Conservation (phyloP, 768 basidiomycete genomes). For the Boletus rex-veris region DNA sequence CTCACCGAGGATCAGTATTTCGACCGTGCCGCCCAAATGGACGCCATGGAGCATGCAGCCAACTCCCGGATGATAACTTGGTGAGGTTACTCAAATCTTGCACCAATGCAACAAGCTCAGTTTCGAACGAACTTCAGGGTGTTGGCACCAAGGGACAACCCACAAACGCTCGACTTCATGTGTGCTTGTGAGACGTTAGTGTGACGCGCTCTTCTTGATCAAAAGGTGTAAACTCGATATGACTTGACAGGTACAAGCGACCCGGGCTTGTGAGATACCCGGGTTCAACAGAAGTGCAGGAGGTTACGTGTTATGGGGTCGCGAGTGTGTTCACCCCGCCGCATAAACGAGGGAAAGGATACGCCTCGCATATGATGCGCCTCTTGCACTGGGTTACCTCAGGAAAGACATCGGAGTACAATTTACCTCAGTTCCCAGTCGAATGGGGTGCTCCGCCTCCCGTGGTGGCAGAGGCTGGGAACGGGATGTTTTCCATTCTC, state of each 20-base stretch:
- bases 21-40: constrained; percentile 38
- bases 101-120: background rate
- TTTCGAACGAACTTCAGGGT: constrained; percentile 41
- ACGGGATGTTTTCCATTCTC: constrained; percentile 46
- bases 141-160: constrained; percentile 49
- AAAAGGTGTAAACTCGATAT: background rate
- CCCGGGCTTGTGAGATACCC: constrained; percentile 29
- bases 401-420: constrained; percentile 21
- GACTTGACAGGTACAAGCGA: constrained; percentile 33
- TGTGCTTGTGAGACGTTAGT: constrained; percentile 63
- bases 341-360: constrained; percentile 49
- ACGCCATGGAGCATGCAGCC: constrained; percentile 40
- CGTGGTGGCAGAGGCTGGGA: constrained; percentile 31
- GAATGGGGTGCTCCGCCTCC: constrained; percentile 44
- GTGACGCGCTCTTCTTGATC: background rate
- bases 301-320: constrained; percentile 47
- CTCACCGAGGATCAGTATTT: constrained; percentile 46
- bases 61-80: constrained; percentile 50
- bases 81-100: constrained; percentile 27
- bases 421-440: constrained; percentile 37
- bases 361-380: constrained; percentile 61
- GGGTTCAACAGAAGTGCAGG: constrained; percentile 20
- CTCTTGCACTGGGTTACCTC: constrained; percentile 57
- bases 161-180: constrained; percentile 50
- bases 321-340: constrained; percentile 57